Conservation (phyloP, 495 filamentous ascomycete genomes). For the Cercophora sp. region DNA sequence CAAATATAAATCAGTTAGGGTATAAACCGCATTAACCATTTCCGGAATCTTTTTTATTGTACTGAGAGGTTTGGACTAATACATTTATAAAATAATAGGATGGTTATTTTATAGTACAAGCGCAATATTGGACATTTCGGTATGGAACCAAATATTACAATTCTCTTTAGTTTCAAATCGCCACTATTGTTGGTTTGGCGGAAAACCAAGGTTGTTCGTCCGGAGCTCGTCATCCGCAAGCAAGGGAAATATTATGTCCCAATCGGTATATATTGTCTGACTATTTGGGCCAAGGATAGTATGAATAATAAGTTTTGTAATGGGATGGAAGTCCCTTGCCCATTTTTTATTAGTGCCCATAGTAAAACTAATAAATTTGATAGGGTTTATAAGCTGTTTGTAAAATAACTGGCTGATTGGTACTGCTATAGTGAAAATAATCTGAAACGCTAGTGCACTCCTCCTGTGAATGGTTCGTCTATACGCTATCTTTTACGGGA, state of each 20-base stretch:
- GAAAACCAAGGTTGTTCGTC: not conserved
- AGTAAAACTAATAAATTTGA: not conserved
- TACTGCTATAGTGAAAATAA: not conserved
- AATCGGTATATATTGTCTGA: not conserved
- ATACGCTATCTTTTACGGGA: not conserved
- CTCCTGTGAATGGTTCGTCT: not conserved
- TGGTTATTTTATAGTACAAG: not conserved
- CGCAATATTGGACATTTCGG: not conserved
- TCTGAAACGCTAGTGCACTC: not conserved
- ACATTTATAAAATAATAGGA: not conserved
- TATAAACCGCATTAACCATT: not conserved
- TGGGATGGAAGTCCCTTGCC: not conserved
- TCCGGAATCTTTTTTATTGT: not conserved
- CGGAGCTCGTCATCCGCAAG: not conserved
- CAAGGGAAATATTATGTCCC: not conserved
- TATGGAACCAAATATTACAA: not conserved
- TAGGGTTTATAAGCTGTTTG: not conserved
- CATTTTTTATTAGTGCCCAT: not conserved
- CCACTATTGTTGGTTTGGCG: not conserved
- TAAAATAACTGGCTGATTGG: not conserved
- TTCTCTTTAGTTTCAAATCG: slow-evolving; percentile 4
- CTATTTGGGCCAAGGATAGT: not conserved
- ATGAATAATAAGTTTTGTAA: not conserved
- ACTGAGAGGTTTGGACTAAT: not conserved
- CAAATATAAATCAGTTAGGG: not conserved